Percentiles rank a stretch among this genome's conserved stretches.
These are phyloP conservation scores for Pseudofabraea citricarpa DNA, from an alignment of 2,329 filamentous ascomycete species.

Conservation along the genomic window DNA sequence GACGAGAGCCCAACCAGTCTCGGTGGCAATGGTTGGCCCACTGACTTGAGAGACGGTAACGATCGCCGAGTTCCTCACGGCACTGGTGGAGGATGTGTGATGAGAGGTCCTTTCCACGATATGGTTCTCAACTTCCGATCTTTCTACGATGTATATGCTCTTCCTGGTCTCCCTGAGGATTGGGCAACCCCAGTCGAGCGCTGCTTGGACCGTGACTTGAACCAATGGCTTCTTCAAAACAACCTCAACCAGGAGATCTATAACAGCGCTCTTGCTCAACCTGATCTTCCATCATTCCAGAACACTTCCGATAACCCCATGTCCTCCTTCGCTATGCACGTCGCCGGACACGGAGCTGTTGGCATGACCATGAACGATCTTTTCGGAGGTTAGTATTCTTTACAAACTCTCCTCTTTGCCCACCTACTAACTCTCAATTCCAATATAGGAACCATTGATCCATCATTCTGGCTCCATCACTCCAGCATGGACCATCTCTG, in stretches of 20 bases:
- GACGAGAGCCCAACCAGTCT: not conserved
- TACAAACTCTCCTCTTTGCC: too few species aligned
- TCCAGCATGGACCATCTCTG: constrained; percentile 38
- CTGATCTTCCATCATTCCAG: not conserved
- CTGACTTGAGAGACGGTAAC: too few species aligned
- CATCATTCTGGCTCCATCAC: constrained; percentile 38
- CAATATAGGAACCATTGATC: too few species aligned
- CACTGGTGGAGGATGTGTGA: not conserved
- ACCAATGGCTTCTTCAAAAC: not conserved
- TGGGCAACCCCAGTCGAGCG: not conserved
- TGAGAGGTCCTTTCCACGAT: not conserved
- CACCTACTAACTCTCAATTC: too few species aligned
- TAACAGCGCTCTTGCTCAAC: not conserved
- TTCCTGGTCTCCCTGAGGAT: not conserved
- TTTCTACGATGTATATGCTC: not conserved
- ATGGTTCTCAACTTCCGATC: not conserved
- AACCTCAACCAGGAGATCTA: not conserved
- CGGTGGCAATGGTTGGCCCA: not conserved
- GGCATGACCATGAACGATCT: not conserved
- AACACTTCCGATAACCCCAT: not conserved
- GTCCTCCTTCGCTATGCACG: not conserved
- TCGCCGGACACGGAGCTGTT: not conserved
- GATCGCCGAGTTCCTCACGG: not conserved
- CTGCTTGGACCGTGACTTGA: not conserved
- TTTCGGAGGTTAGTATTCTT: not conserved